Evolutionary conservation across 2,329 filamentous ascomycete genomes (phyloP), one percentile per base, ranked within the genome.

Genomic region (Fusarium guadeloupense): DNA sequence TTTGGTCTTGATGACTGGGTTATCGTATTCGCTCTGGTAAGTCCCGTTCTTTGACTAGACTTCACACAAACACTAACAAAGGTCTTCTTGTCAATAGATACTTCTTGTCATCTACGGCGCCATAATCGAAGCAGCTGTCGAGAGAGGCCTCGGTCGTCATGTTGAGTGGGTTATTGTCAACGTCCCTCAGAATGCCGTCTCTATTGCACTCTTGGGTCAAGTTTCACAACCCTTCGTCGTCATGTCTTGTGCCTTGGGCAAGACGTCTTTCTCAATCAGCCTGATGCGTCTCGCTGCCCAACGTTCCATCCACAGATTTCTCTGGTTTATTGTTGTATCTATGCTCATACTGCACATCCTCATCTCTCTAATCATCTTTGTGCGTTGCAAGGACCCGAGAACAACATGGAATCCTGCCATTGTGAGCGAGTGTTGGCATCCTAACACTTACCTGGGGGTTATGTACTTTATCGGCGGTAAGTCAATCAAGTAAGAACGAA

Each of bases 1-100:
- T 64, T 64, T 23, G 60, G 61, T 28, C 19, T 62, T 1, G 61
- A 64, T 40, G 61, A 64, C 46, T 64, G 51, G 50, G 33, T 62
- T 19, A 64, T 64, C 12, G 31, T 56, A 9, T 9, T 64, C 13
- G 26, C 61, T 23, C 14, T 64, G 9, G 61, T 64, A 40, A 31
- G 28, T 2, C 6, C 3, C 5, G 0, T 2, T 6, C 7, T 7
- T 6, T n/a, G 9, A 10, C 14, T 2, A 6, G 8, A 16, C 21
- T 8, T 8, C n/a, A 2, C 5, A 16, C 2, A 6, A 2, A n/a
- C 19, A 20, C 35, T 64, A 4, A 63, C 10, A 2, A 14, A 6
- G 4, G 2, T 13, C 9, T 5, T 3, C 9, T 8, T 4, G 12
- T 12, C 9, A 14, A 51, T 13, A 64, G 61, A n/a, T 64, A 3